Percentiles rank a stretch among this genome's conserved stretches.
phyloP scores from a whole-genome alignment of 2,329 filamentous ascomycete species.

The Scortechinia acanthostroma region DNA sequence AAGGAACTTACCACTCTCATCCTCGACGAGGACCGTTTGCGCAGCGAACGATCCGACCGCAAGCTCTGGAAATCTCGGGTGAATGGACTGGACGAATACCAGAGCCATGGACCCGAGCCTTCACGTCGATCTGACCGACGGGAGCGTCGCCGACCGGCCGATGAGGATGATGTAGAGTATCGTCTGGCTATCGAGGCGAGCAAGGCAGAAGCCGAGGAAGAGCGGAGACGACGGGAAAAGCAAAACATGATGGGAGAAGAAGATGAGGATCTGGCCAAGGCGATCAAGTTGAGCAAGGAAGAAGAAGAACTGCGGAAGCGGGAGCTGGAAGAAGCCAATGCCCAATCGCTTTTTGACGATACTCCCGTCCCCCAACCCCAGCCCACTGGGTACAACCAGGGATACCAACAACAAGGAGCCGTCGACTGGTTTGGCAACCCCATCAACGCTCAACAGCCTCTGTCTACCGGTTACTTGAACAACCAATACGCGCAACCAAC shows the following conservation, averaged over 20 bases:
- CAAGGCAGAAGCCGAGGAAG: slow-evolving; percentile 90
- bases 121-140: slow-evolving; percentile 32
- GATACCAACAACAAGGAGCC: slow-evolving; percentile 91
- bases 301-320: slow-evolving; percentile 85
- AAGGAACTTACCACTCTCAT: slow-evolving; percentile 92
- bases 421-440: slow-evolving; percentile 98
- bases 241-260: slow-evolving; percentile 28
- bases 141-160: slow-evolving; percentile 38
- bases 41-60: slow-evolving; percentile 81
- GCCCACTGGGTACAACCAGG: slow-evolving; percentile 87
- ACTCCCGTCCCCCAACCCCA: slow-evolving; percentile 60
- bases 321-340: slow-evolving; percentile 81
- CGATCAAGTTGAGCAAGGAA: slow-evolving; percentile 87
- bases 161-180: slow-evolving; percentile 87
- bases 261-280: slow-evolving; percentile 88
- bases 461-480: slow-evolving; percentile 68
- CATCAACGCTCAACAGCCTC: slow-evolving; percentile 70
- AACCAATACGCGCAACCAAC: slow-evolving; percentile 38
- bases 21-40: slow-evolving; percentile 85
- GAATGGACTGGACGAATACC: slow-evolving; percentile 78
- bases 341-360: slow-evolving; percentile 83
- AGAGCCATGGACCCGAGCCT: slow-evolving; percentile 13
- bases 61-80: slow-evolving; percentile 97
- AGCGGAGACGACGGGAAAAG: slow-evolving; percentile 65
- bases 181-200: slow-evolving; percentile 87